Evolutionary conservation across 371 early-diverging fungal genomes (phyloP), one percentile per base, ranked within the genome.

Genomic region (Syncephalastrum racemosum): DNA sequence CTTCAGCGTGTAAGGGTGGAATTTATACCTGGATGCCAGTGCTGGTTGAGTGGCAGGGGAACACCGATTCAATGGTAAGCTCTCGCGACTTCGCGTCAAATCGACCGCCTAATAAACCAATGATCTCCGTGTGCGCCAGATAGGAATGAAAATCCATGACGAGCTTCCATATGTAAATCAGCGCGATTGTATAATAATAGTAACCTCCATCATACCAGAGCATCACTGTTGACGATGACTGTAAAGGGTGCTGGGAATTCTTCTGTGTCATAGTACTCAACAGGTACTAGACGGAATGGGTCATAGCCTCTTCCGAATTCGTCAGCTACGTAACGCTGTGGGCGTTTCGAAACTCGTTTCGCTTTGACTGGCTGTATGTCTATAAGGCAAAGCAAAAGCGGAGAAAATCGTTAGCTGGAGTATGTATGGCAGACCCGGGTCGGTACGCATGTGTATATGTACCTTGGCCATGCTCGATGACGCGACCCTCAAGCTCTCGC

Each of bases 101-200:
- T 3, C 72, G 71, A 1, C 94, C 94, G 18, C 92, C 94, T 4
- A 94, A 66, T 13, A 93, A 76, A 4, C 94, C 94, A 66, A 94
- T 93, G 13, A 94, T 87, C 64, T 94, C 94, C 2, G 92, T 89
- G 39, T 87, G 79, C 43, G 90, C 85, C 62, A 94, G 59, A 64
- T 93, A 92, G 15, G 93, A 77, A 62, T 94, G 94, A 54, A 94
- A 84, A 59, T 94, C 94, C 91, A 94, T 92, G 3, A 90, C 77
- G 24, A 89, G 75, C 89, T 87, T 67, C 15, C n/a, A 42, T 24
- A 22, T 39, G 27, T 12, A 15, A 16, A 13, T 19, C 16, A 19
- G 46, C 4, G 13, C 41, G 16, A 18, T 24, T 7, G 42, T 45
- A 46, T 24, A 23, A 52, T 3, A 46, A 16, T 22, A 27, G 44